Evolutionary conservation across 2,329 filamentous ascomycete genomes (phyloP).

Genomic region (Metarhizium brunneum): DNA sequence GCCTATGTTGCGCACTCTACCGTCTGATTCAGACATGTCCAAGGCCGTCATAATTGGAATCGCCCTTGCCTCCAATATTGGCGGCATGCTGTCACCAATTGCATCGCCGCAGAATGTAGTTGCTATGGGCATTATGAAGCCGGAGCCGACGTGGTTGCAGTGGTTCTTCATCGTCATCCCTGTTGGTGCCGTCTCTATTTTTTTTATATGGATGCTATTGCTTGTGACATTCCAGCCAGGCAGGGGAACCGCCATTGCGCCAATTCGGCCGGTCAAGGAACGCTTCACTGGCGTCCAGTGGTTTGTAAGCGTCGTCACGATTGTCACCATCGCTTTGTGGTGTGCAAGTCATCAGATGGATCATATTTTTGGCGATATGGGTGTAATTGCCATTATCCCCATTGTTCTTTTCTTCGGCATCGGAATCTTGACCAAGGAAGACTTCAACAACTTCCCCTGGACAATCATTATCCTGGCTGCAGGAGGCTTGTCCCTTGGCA

Average conservation of each 20-base stretch:
- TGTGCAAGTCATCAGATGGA: conserved; percentile 87
- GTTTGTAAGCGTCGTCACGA: conserved; percentile 79
- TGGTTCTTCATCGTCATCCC: conserved; percentile 98
- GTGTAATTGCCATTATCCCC: conserved; percentile 92
- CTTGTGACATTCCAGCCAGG: conserved; percentile 79
- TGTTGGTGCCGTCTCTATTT: conserved; percentile 79
- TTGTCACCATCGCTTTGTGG: conserved; percentile 83
- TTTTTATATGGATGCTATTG: conserved; percentile 82
- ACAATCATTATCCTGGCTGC: conserved; percentile 98
- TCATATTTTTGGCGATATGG: conserved; percentile 89
- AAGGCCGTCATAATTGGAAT: conserved; percentile 94
- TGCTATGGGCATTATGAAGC: conserved; percentile 89
- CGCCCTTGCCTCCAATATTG: conserved; percentile 88
- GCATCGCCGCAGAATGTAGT: conserved; percentile 97
- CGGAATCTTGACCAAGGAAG: conserved; percentile 93
- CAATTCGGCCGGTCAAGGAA: conserved; percentile 84
- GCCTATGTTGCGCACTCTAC: conserved; percentile 89
- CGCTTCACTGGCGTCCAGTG: conserved; percentile 81
- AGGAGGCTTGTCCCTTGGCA: conserved; percentile 84
- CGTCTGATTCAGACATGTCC: conserved; percentile 83
- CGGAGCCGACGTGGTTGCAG: conserved; percentile 81
- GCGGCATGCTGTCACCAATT: conserved; percentile 92
- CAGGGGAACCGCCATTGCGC: conserved; percentile 77
- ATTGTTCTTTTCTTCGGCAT: conserved; percentile 95
- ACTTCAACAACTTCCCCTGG: conserved; percentile 99